Evolutionary conservation across 2,329 filamentous ascomycete species (phyloP), one percentile per base, ranked within the genome.

Genomic region (Aspergillus tamarii): DNA sequence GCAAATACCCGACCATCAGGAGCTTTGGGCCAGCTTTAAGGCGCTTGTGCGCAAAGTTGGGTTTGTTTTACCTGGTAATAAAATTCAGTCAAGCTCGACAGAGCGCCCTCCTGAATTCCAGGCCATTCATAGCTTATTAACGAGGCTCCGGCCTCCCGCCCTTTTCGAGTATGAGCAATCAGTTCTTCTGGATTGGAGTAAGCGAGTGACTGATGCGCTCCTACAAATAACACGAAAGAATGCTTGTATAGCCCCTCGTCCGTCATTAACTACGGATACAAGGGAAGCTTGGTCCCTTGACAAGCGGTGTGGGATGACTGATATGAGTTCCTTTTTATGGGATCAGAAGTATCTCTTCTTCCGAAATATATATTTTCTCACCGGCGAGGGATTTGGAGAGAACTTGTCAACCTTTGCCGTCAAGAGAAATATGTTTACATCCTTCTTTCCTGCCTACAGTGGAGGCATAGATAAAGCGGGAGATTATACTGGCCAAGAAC

Each of bases 271-370:
- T 4, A 59, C 45, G 5, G 57, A 59, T 32, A 32, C 23, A 21
- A 14, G 4, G 28, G n/a, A 39, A 36, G 26, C n/a, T n/a, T 59
- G 54, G 62, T 55, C 30, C 50, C 39, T 67, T n/a, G 43, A 61
- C 7, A 36, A 41, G 4, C 64, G 63, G 28, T 69, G 55, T 58
- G 57, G 67, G 4, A 69, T 69, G 53, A 65, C 61, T 50, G 46
- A 64, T 36, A 52, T 48, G 5, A 36, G 53, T 3, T 59, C 48
- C 1, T 69, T 66, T 53, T 65, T 66, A 10, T 52, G 21, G 1
- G 65, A 69, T 43, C 59, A 62, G 46, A 61, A 54, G 26, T 66
- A 69, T 28, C 41, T 69, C n/a, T 69, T 69, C 39, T 36, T 69
- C 14, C 14, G 60, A 8, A 50, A 67, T 54, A 58, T 69, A 16